A percentile compares a stretch with the other conserved stretches of the same genome.
Conservation (phyloP, 2,329 filamentous ascomycete species). For the Plectosphaerella cucumerina region DNA sequence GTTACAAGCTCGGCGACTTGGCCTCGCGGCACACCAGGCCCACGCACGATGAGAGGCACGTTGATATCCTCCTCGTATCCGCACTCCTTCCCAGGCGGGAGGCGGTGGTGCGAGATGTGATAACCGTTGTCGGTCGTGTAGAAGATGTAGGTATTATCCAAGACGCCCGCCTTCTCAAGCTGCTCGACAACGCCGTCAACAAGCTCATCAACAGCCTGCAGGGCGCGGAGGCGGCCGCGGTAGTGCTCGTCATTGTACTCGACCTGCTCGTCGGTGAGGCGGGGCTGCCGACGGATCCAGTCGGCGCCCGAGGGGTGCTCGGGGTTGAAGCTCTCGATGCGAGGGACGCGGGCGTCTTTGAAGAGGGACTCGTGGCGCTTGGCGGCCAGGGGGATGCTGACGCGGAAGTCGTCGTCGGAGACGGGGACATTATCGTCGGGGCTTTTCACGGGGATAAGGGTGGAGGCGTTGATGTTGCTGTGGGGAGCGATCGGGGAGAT, state of each 20-base stretch:
- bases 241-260: slow-evolving; percentile 34
- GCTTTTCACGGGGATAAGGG: slow-evolving; percentile 49
- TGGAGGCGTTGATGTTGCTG: slow-evolving; percentile 20
- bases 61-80: slow-evolving; percentile 49
- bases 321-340: slow-evolving; percentile 65
- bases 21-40: slow-evolving; percentile 38
- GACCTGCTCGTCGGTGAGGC: slow-evolving; percentile 23
- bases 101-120: slow-evolving; percentile 48
- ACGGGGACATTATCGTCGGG: slow-evolving; percentile 49
- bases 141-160: slow-evolving; percentile 45
- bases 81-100: slow-evolving; percentile 48
- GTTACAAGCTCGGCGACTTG: slow-evolving; percentile 33
- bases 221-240: slow-evolving; percentile 33
- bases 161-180: slow-evolving; percentile 23
- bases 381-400: slow-evolving; percentile 32
- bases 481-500: slow-evolving; percentile 43
- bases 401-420: slow-evolving; percentile 42
- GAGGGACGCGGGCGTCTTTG: slow-evolving; percentile 51
- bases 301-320: slow-evolving; percentile 31
- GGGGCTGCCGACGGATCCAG: slow-evolving; percentile 37
- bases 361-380: slow-evolving; percentile 59
- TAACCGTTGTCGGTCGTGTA: slow-evolving; percentile 51
- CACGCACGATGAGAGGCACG: slow-evolving; percentile 45
- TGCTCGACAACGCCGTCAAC: slow-evolving; percentile 31
- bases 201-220: slow-evolving; percentile 43